Percentiles rank a stretch among this genome's conserved stretches.
Conservation (phyloP, 495 filamentous ascomycete species). For the Pseudevernia furfuracea region DNA sequence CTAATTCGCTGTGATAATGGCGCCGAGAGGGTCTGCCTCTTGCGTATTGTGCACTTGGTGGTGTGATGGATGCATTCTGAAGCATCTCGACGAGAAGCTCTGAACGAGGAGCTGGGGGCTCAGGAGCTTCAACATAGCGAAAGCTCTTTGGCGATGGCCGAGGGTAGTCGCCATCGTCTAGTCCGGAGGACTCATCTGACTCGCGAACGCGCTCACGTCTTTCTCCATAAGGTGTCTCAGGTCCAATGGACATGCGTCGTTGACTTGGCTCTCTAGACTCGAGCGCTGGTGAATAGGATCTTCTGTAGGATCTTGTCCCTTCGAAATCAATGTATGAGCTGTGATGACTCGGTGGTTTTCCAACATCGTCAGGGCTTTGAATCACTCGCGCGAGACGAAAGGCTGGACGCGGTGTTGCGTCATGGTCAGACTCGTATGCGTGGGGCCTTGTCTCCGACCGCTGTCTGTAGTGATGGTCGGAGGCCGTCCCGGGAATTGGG, state of each 20-base stretch:
- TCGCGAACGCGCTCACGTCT: conserved; percentile 11
- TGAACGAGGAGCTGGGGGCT: not conserved
- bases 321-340: not conserved
- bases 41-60: not conserved
- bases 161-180: not conserved
- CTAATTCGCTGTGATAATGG: not conserved
- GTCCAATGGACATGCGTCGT: not conserved
- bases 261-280: not conserved
- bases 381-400: conserved; percentile 3
- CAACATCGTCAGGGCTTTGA: not conserved
- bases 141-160: not conserved
- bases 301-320: not conserved
- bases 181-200: conserved; percentile 5
- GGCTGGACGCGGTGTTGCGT: not conserved
- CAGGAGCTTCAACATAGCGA: not conserved
- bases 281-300: not conserved
- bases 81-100: conserved; percentile 1
- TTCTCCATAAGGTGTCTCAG: not conserved
- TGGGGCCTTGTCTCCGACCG: not conserved
- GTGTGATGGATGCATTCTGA: conserved; percentile 5
- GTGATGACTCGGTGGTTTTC: not conserved
- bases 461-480: not conserved
- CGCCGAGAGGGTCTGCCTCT: conserved; percentile 1
- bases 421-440: conserved; percentile 11
- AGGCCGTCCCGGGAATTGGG: not conserved